Conservation (phyloP, 768 basidiomycete genomes). For the Daedaleopsis nitida region DNA sequence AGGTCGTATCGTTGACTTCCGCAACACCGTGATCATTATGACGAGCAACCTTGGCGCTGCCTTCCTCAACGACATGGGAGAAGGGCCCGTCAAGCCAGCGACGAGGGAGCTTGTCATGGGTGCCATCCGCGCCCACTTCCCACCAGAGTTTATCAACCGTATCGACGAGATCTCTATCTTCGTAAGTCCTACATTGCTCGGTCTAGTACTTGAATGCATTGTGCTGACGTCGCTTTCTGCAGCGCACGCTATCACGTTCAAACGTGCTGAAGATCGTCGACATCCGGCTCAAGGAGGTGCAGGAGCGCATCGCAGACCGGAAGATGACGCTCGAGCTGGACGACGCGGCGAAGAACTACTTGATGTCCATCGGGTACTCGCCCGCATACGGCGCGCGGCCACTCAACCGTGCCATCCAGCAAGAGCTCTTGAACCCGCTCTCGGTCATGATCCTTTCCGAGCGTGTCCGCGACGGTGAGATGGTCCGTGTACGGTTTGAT, state of each 20-base stretch:
- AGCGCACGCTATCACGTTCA: conserved; percentile 78
- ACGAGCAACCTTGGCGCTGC: conserved; percentile 88
- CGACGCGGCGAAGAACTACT: conserved; percentile 71
- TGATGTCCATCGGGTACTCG: conserved; percentile 77
- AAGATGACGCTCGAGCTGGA: conserved; percentile 84
- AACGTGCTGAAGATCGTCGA: conserved; percentile 88
- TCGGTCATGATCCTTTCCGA: conserved; percentile 84
- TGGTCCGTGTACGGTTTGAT: conserved; percentile 74
- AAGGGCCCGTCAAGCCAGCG: conserved; percentile 63
- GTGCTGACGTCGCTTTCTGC: conserved; percentile 34
- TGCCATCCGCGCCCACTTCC: conserved; percentile 83
- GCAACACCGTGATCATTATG: conserved; percentile 93
- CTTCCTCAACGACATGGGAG: conserved; percentile 73
- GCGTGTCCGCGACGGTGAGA: conserved; percentile 80
- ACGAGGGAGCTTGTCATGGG: conserved; percentile 73
- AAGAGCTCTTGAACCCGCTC: conserved; percentile 89
- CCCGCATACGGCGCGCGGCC: conserved; percentile 90
- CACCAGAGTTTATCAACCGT: conserved; percentile 91
- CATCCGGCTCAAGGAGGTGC: conserved; percentile 82
- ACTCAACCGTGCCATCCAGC: conserved; percentile 88
- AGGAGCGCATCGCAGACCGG: conserved; percentile 73
- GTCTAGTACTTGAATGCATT: conserved; percentile 18
- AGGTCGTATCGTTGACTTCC: conserved; percentile 85
- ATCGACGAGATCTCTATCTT: conserved; percentile 87
- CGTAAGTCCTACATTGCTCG: conserved; percentile 31